A percentile compares a stretch with the other conserved stretches of the same genome.
phyloP scores from a whole-genome alignment of 2,329 filamentous ascomycete genomes.

The Colletotrichum paranaense region DNA sequence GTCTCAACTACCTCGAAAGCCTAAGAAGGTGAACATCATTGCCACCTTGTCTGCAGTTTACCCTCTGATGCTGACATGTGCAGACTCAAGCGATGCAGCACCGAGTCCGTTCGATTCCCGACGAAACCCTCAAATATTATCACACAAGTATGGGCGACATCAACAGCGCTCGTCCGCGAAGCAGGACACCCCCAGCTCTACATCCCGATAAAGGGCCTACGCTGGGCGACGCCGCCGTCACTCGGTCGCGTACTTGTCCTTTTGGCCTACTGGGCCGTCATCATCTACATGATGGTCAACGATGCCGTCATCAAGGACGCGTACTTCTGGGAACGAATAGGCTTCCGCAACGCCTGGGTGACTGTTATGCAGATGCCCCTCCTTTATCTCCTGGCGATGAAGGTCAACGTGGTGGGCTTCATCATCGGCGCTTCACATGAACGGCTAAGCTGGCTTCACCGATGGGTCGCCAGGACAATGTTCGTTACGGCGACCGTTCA shows the following conservation, averaged over 20 bases:
- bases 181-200: conserved; percentile 66
- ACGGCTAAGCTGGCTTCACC: conserved; percentile 78
- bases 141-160: conserved; percentile 67
- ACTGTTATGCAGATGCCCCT: conserved; percentile 73
- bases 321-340: conserved; percentile 73
- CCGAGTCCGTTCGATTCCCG: conserved; percentile 58
- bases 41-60: neutral
- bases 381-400: conserved; percentile 71
- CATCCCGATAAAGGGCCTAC: conserved; percentile 56
- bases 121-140: conserved; percentile 61
- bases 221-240: conserved; percentile 69
- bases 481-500: conserved; percentile 76
- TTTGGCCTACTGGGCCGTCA: conserved; percentile 67
- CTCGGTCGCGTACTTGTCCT: conserved; percentile 67
- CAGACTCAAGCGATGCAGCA: conserved; percentile 60
- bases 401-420: conserved; percentile 68
- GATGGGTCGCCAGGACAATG: conserved; percentile 78
- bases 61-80: neutral
- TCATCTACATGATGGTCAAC: conserved; percentile 67
- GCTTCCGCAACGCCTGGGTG: conserved; percentile 76
- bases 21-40: conserved; percentile 51
- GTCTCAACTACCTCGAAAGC: conserved; percentile 55
- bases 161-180: conserved; percentile 68
- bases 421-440: conserved; percentile 75
- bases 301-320: conserved; percentile 61